Conservation (phyloP, 2,329 filamentous ascomycete species). For the Fusarium decemcellulare region DNA sequence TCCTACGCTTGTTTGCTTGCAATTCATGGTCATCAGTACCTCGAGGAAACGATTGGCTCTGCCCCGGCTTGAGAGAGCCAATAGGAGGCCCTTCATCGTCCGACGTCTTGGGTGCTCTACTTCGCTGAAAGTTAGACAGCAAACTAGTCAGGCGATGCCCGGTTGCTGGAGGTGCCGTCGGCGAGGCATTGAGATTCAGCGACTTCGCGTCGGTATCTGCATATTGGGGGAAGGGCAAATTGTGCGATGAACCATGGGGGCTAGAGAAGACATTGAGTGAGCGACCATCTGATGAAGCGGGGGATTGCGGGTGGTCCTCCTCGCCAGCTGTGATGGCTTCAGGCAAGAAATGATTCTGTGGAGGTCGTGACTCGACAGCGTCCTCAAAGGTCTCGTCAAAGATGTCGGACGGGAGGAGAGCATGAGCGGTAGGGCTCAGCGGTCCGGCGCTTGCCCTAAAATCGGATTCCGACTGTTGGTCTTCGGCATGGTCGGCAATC, state of each 20-base stretch:
- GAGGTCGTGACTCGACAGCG: conserved; percentile 62
- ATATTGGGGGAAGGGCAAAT: conserved; percentile 68
- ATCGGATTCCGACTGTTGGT: conserved; percentile 72
- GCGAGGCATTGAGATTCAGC: conserved; percentile 57
- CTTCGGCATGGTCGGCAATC: conserved; percentile 54
- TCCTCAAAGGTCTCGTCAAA: conserved; percentile 73
- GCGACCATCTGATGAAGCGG: conserved; percentile 67
- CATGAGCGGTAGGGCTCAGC: conserved; percentile 82
- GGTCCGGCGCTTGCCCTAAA: conserved; percentile 75
- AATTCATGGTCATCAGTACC: conserved; percentile 70
- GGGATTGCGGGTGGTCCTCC: conserved; percentile 71
- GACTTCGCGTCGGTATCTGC: conserved; percentile 63
- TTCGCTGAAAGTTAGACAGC: conserved; percentile 73
- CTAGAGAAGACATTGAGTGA: conserved; percentile 73
- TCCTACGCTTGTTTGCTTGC: conserved; percentile 67
- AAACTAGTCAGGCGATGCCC: conserved; percentile 62
- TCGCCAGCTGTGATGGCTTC: conserved; percentile 49
- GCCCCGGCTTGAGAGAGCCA: conserved; percentile 77
- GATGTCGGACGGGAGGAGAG: conserved; percentile 78
- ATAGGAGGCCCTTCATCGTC: conserved; percentile 69
- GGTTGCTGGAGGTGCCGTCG: conserved; percentile 51
- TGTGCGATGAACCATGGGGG: conserved; percentile 72
- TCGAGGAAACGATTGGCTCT: conserved; percentile 84
- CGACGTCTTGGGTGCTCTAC: conserved; percentile 71
- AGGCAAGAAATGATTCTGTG: conserved; percentile 44